phyloP scores from a whole-genome alignment of 176 grass and related monocot genomes.

The Panicum miliaceum region DNA sequence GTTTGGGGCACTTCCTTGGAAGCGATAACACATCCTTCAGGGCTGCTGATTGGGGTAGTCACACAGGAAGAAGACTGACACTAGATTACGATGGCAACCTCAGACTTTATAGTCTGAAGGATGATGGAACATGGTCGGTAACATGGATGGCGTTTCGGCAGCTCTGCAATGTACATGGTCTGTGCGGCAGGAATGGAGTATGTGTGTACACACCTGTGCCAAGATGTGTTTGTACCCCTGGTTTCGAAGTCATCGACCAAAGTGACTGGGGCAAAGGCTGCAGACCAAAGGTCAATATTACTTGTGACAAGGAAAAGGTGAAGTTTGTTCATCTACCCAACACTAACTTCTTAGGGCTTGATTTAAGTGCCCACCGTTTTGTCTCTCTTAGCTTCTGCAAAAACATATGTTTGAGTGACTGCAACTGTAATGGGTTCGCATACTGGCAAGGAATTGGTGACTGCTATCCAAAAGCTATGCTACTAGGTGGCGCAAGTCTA shows the following conservation, averaged over 20 bases:
- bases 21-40: conserved; percentile 42
- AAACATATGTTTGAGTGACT: conserved; percentile 42
- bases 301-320: conserved; percentile 20
- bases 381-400: conserved; percentile 27
- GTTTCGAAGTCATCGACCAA: conserved; percentile 45
- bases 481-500: conserved; percentile 27
- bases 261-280: conserved; percentile 61
- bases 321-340: conserved; percentile 37
- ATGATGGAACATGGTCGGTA: conserved; percentile 40
- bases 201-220: conserved; percentile 48
- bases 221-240: conserved; percentile 51
- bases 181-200: conserved; percentile 68
- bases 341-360: conserved; percentile 27
- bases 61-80: conserved; percentile 40
- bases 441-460: conserved; percentile 43
- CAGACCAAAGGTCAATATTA: conserved; percentile 23
- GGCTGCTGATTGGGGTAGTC: conserved; percentile 44
- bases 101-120: conserved; percentile 47
- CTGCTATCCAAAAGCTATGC: conserved; percentile 40
- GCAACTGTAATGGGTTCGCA: conserved; percentile 38
- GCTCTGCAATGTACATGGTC: conserved; percentile 31
- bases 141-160: conserved; percentile 60
- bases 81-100: conserved; percentile 64
- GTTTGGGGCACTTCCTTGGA: conserved; percentile 22
- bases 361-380: neutral